Evolutionary conservation across 768 basidiomycete genomes (phyloP), one percentile per base, ranked within the genome.

Genomic region (Psilocybe tampanensis): DNA sequence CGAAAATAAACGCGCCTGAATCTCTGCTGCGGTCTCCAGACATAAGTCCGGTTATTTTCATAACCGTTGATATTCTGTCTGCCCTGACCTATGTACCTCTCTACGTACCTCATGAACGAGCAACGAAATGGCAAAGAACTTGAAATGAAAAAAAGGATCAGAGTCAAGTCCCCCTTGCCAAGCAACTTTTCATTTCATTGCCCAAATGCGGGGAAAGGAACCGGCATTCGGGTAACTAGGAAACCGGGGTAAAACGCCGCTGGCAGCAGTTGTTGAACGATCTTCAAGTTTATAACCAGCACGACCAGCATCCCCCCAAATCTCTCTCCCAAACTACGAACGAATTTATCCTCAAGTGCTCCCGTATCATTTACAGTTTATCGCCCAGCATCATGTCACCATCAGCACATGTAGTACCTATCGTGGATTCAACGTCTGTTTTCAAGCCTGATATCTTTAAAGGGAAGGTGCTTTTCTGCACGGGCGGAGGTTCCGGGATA

Each of bases 401-500:
- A 13, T 55, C 63, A 57, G 66, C 69, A 21, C 72, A 81, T 50
- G 70, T 80, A 23, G 72, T 76, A 22, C 81, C 87, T 0, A 66
- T 80, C 18, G 74, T 75, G 24, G 74, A 77, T 57, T 90, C 89
- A 0, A 80, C 78, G 0, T 65, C 81, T 41, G 75, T 90, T 53
- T 98, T 96, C 81, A 87, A 85, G 63, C 67, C 75, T 1, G 88
- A 91, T 61, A 80, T 98, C 26, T 96, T 96, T 84, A 85, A 86
- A 60, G 94, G 90, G 58, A 97, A 95, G 69, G 92, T 95, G 19
- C 76, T 92, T 3, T 91, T 93, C 73, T 94, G 90, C 74, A 96
- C 94, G 0, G 95, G 94, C 34, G 95, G 94, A 15, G 90, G 90
- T 2, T 92, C 92, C 56, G 96, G 95, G 15, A 98, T 99, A 74